Conservation (phyloP, 1,284 basidiomycete species). For the Ustilago crameri region DNA sequence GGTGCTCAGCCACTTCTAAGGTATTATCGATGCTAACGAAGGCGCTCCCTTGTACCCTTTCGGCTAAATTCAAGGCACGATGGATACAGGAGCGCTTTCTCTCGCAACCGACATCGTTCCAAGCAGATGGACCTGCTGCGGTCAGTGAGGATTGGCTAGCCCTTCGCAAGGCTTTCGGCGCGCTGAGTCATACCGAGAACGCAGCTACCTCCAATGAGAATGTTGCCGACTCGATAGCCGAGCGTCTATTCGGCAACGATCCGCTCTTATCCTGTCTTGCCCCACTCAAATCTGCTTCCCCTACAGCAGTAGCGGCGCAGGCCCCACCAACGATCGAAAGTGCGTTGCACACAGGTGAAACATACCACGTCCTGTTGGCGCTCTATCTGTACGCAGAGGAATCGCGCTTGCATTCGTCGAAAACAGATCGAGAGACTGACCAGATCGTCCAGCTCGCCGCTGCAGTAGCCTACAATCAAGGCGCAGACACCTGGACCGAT, state of each 20-base stretch:
- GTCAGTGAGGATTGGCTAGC: constrained; percentile 22
- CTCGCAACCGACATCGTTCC: background rate
- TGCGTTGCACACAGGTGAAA: constrained; percentile 6
- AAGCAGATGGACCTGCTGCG: constrained; percentile 10
- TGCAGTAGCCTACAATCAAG: background rate
- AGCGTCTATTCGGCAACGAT: constrained; percentile 21
- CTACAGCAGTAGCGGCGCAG: background rate
- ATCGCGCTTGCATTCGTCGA: constrained; percentile 27
- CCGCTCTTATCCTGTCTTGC: constrained; percentile 17
- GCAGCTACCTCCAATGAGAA: background rate
- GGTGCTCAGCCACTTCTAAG: constrained; percentile 12
- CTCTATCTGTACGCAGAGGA: constrained; percentile 58
- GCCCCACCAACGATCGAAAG: background rate
- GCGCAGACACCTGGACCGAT: constrained; percentile 12
- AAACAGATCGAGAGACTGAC: background rate
- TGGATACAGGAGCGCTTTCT: constrained; percentile 33
- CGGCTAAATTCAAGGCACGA: constrained; percentile 9
- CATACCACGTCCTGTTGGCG: constrained; percentile 4
- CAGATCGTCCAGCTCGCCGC: constrained; percentile 7
- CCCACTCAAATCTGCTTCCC: background rate
- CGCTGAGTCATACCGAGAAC: background rate
- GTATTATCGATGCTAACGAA: constrained; percentile 9
- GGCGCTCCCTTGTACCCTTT: constrained; percentile 11
- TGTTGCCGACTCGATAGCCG: background rate
- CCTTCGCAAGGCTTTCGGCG: constrained; percentile 3